Percentiles rank a stretch among this genome's conserved stretches.
Evolutionary conservation across 805 yeast genomes (phyloP).

Genomic region (Teunomyces atbi): DNA sequence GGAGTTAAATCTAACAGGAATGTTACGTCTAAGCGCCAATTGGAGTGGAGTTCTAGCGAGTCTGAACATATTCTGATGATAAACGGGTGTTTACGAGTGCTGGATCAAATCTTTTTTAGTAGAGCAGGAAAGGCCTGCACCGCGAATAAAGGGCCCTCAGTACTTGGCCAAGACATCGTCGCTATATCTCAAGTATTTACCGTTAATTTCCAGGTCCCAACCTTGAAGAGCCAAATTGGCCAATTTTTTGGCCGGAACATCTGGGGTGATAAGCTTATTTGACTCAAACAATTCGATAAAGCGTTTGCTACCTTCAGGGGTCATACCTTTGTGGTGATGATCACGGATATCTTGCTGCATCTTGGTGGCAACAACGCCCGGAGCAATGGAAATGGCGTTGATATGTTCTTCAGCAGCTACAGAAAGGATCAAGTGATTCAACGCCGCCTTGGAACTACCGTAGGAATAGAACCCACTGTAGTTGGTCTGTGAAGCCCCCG

Average conservation of each 20-base stretch:
- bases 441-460: conserved; percentile 88
- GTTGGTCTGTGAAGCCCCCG: conserved; percentile 76
- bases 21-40: background rate
- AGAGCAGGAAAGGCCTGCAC: background rate
- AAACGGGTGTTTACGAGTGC: background rate
- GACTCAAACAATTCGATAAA: conserved; percentile 63
- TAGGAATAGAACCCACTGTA: conserved; percentile 85
- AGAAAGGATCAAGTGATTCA: conserved; percentile 70
- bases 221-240: conserved; percentile 66
- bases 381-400: conserved; percentile 74
- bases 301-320: conserved; percentile 51
- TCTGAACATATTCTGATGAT: background rate
- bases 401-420: conserved; percentile 58
- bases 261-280: conserved; percentile 61
- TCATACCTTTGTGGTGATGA: conserved; percentile 59
- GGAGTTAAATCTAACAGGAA: conserved; percentile 12
- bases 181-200: conserved; percentile 63
- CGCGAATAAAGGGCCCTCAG: background rate
- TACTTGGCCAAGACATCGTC: conserved; percentile 31
- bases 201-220: conserved; percentile 56
- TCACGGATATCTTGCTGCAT: conserved; percentile 86
- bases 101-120: background rate
- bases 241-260: conserved; percentile 68
- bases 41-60: background rate
- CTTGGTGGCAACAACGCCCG: conserved; percentile 89